phyloP scores from a whole-genome alignment of 129 eudicot species.

The Logfia minima region DNA sequence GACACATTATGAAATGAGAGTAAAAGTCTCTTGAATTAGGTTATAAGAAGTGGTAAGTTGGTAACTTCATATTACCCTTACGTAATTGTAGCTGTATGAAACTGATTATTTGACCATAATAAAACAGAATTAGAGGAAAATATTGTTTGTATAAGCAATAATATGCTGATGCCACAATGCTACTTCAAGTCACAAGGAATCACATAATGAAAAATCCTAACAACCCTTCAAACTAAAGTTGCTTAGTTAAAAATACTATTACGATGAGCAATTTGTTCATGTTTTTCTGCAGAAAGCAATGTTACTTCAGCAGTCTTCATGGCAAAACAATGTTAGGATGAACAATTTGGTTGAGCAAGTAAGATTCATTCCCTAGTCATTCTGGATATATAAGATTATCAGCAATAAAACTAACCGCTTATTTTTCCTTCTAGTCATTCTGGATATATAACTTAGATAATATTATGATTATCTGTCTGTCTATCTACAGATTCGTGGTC shows the following conservation, averaged over 20 bases:
- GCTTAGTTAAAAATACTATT: neutral
- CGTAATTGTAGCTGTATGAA: neutral
- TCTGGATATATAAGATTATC: constrained; percentile 5
- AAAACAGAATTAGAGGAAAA: neutral
- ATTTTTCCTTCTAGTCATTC: neutral
- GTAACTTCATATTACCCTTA: neutral
- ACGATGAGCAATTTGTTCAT: constrained; percentile 18
- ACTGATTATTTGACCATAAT: neutral
- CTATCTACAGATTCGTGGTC: constrained; percentile 80
- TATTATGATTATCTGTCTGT: constrained; percentile 13
- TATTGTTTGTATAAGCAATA: neutral
- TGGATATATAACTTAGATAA: constrained; percentile 17
- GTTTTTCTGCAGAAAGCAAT: constrained; percentile 70
- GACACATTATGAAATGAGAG: neutral
- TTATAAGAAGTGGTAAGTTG: neutral
- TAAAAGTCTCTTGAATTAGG: neutral
- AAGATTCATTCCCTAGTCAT: constrained; percentile 43
- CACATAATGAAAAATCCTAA: neutral
- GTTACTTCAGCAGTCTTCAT: constrained; percentile 91
- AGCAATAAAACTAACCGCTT: neutral
- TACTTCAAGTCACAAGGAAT: neutral
- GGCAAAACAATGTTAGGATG: constrained; percentile 97
- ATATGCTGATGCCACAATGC: neutral
- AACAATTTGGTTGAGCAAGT: constrained; percentile 92
- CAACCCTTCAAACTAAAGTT: neutral